These are phyloP conservation scores for Neurospora intermedia DNA, from an alignment of 495 filamentous ascomycete genomes.

Conservation along the genomic window DNA sequence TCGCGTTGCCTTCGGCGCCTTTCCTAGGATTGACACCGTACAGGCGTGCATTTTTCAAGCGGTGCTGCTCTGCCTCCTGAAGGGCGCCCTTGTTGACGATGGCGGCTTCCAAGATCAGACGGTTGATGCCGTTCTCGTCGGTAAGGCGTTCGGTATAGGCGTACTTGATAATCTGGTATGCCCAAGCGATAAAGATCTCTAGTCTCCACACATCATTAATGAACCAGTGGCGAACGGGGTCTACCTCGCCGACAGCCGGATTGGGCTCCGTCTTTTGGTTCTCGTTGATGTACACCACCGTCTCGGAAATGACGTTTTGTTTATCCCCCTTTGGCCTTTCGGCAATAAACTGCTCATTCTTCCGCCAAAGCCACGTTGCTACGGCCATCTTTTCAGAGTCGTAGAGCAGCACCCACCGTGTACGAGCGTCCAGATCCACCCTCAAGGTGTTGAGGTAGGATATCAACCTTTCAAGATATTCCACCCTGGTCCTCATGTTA, in stretches of 20 bases:
- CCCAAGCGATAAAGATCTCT: slow-evolving; percentile 66
- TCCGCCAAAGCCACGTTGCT: slow-evolving; percentile 70
- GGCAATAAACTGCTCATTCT: slow-evolving; percentile 50
- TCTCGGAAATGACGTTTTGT: slow-evolving; percentile 51
- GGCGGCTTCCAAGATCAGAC: slow-evolving; percentile 60
- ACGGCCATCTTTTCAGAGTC: slow-evolving; percentile 83
- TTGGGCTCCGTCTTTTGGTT: slow-evolving; percentile 54
- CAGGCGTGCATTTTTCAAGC: slow-evolving; percentile 48
- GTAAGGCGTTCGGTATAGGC: slow-evolving; percentile 45
- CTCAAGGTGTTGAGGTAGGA: slow-evolving; percentile 48
- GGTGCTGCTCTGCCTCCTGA: slow-evolving; percentile 63
- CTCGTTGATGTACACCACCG: slow-evolving; percentile 59
- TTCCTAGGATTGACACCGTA: slow-evolving; percentile 60
- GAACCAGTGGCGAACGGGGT: slow-evolving; percentile 73
- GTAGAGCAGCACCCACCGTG: slow-evolving; percentile 75
- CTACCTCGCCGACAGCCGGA: slow-evolving; percentile 49
- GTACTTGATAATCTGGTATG: slow-evolving; percentile 58
- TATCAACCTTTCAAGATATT: slow-evolving; percentile 61
- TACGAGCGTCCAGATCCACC: slow-evolving; percentile 44
- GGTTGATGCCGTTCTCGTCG: slow-evolving; percentile 36
- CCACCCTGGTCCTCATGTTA: slow-evolving; percentile 59
- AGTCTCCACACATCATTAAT: slow-evolving; percentile 62
- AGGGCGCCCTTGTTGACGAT: slow-evolving; percentile 65
- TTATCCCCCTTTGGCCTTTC: slow-evolving; percentile 32
- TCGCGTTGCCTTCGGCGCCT: slow-evolving; percentile 54